Base-by-base conservation (phyloP, 2,329 filamentous ascomycete genomes). In the Westerdykella ornata region DNA sequence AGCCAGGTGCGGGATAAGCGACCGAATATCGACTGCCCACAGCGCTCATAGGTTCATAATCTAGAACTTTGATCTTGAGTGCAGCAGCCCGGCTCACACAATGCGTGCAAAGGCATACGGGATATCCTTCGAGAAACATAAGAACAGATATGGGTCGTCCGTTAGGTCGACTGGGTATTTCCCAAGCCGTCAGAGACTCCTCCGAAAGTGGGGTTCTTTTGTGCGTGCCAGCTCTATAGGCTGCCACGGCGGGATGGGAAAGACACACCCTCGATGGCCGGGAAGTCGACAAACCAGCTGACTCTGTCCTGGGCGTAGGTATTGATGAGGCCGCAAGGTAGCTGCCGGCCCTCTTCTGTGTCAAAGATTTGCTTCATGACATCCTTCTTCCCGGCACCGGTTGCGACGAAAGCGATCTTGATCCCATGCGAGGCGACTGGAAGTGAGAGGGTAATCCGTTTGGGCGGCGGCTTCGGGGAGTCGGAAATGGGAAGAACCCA, bases 311-410 rank as follows among this genome's bases (percentile, higher is more conserved):
- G 87, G 3, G 80, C 84, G 32, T 78, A 80, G 56, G 85, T 79
- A 65, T 98, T 98, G 58, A 98, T 83, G 51, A 97, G 73, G 1
- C 86, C 81, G 63, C 88, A 95, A 1, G 92, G 92, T 45, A 97
- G 72, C 28, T 78, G 81, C 32, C 73, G 69, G 7, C 82, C 81
- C 51, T 85, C 83, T 50, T 87, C 81, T 0, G 70, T 72, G 65
- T 92, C 87, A 61, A 98, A 94, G 54, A 97, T 96, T 62, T 85
- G 73, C 76, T 88, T 92, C 77, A 97, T 75, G 40, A 97, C 84
- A 2, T 85, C 86, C 76, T 87, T 86, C 80, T 98, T 98, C 39
- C 82, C 84, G 2, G 63, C 84, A 8, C 92, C 92, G 1, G 89
- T 96, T 11, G 88, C 88, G 32, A 98, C 83, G 62, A 97, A 98